These are phyloP conservation scores for Podospora sp. DNA, from an alignment of 495 filamentous ascomycete genomes.

Conservation along the genomic window DNA sequence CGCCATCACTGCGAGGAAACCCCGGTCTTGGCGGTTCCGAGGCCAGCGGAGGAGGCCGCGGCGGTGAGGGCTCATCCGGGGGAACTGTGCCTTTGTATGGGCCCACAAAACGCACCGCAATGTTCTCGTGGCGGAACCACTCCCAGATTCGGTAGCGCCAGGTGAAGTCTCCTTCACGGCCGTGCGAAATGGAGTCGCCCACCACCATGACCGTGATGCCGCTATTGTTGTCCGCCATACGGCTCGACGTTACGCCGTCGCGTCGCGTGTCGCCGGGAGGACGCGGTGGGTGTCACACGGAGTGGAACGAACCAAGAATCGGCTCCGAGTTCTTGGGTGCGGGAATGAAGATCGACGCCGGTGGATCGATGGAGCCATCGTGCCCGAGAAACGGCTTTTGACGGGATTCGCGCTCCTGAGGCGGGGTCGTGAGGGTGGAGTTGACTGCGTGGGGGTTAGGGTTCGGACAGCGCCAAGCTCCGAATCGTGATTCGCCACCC, in stretches of 20 bases:
- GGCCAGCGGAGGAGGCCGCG: conserved; percentile 24
- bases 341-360: not conserved
- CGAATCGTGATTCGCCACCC: not conserved
- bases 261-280: not conserved
- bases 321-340: not conserved
- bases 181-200: conserved; percentile 45
- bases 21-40: conserved; percentile 17
- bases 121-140: conserved; percentile 31
- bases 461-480: not conserved
- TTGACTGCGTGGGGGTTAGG: not conserved
- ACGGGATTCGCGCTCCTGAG: no score
- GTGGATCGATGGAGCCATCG: not conserved
- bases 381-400: not conserved
- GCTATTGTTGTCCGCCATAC: not conserved
- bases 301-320: not conserved
- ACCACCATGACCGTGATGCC: conserved; percentile 36
- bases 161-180: conserved; percentile 42
- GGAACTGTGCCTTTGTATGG: conserved; percentile 38
- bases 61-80: conserved; percentile 25
- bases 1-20: conserved; percentile 24
- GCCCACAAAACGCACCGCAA: conserved; percentile 37
- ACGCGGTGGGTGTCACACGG: not conserved
- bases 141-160: conserved; percentile 44
- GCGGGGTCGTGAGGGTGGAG: not conserved
- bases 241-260: not conserved